Percentiles rank a stretch among this genome's conserved stretches.
phyloP scores from a whole-genome alignment of 2,329 filamentous ascomycete species.

The Scytalidium lignicola region DNA sequence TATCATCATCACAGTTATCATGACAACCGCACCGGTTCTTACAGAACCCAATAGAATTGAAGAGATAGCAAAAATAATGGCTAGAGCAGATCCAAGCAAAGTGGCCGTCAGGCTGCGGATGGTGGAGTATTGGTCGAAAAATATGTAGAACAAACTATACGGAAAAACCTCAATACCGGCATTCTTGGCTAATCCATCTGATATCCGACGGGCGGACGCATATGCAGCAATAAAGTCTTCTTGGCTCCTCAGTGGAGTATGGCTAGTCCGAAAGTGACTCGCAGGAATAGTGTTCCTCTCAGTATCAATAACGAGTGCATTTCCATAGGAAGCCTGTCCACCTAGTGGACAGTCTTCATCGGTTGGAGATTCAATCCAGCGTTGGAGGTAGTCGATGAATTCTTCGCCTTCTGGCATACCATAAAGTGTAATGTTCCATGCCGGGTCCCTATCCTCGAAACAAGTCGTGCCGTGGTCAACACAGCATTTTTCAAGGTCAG shows the following conservation, averaged over 20 bases:
- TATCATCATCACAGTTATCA: conserved; percentile 85
- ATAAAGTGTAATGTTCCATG: conserved; percentile 83
- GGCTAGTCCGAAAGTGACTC: conserved; percentile 86
- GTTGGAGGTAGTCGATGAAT: conserved; percentile 78
- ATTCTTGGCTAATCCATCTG: conserved; percentile 63
- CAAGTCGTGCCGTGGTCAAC: conserved; percentile 67
- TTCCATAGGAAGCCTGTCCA: conserved; percentile 80
- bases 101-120: conserved; percentile 77
- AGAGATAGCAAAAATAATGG: conserved; percentile 78
- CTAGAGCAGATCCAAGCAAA: conserved; percentile 76
- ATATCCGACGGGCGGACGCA: conserved; percentile 81
- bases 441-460: conserved; percentile 69
- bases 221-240: conserved; percentile 91
- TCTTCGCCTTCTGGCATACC: conserved; percentile 95
- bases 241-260: conserved; percentile 82
- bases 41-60: conserved; percentile 78
- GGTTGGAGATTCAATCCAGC: conserved; percentile 77
- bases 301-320: conserved; percentile 74
- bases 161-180: conserved; percentile 85
- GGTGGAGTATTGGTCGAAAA: conserved; percentile 92
- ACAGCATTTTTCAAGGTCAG: conserved; percentile 66
- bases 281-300: conserved; percentile 65
- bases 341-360: conserved; percentile 81
- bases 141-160: conserved; percentile 97
- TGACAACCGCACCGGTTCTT: conserved; percentile 75